These are phyloP conservation scores for Daldinia caldariorum DNA, from an alignment of 495 filamentous ascomycete genomes.

Conservation along the genomic window DNA sequence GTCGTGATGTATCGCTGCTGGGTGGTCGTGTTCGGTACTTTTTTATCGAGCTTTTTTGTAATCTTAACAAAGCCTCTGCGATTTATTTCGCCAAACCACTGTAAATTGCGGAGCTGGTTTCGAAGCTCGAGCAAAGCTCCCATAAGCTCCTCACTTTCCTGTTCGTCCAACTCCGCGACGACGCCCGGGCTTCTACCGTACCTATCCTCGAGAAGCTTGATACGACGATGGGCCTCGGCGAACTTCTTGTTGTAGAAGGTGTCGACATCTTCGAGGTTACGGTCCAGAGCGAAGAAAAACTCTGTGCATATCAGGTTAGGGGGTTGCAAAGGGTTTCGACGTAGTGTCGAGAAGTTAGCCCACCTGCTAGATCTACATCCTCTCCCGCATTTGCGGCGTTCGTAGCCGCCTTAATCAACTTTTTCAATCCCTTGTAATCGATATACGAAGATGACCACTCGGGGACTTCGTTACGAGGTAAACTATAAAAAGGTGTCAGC, in stretches of 20 bases:
- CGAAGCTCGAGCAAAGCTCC: slow-evolving; percentile 87
- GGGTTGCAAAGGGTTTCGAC: slow-evolving; percentile 43
- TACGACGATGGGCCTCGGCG: slow-evolving; percentile 78
- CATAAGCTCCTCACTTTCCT: slow-evolving; percentile 89
- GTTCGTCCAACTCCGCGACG: slow-evolving; percentile 64
- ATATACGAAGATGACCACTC: slow-evolving; percentile 95
- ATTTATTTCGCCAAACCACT: slow-evolving; percentile 99
- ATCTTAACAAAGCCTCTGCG: slow-evolving; percentile 95
- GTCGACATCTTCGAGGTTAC: slow-evolving; percentile 95
- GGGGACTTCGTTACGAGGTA: slow-evolving; percentile 92
- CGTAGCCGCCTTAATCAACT: slow-evolving; percentile 83
- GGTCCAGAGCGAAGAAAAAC: slow-evolving; percentile 93
- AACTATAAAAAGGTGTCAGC: slow-evolving; percentile 58
- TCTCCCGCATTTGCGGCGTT: slow-evolving; percentile 70
- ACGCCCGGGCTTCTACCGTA: slow-evolving; percentile 71
- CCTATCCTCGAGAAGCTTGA: slow-evolving; percentile 84
- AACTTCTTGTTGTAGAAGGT: slow-evolving; percentile 96
- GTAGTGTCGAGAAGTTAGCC: slow-evolving; percentile 45
- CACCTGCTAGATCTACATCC: slow-evolving; percentile 80
- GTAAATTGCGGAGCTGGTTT: slow-evolving; percentile 85
- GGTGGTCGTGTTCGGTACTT: slow-evolving; percentile 73
- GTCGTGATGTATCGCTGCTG: slow-evolving; percentile 85
- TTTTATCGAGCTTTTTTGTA: slow-evolving; percentile 97
- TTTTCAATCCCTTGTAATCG: slow-evolving; percentile 95
- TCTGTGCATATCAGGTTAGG: slow-evolving; percentile 64